Evolutionary conservation across 2,329 filamentous ascomycete species (phyloP), one percentile per base, ranked within the genome.

Genomic region (Trichoderma sp.): DNA sequence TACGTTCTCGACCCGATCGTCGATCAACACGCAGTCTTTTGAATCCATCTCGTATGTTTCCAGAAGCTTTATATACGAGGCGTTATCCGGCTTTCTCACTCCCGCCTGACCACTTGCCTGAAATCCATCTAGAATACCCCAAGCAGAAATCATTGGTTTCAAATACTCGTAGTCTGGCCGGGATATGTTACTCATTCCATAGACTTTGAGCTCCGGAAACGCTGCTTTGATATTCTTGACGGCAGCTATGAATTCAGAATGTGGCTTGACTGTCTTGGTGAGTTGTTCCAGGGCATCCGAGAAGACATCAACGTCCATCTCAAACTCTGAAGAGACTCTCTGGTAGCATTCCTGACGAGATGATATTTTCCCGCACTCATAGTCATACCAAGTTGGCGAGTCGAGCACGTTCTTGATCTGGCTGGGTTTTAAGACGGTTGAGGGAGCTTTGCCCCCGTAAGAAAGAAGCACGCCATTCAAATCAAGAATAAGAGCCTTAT

Each of bases 171-270:
- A 65, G 19, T 65, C 52, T 5, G 52, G 31, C 16, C 35, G 16
- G 5, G 60, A 47, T 19, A 69, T 65, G 35, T 69, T 69, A 27
- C 60, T 55, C 43, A 69, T 35, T 27, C 43, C 68, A 31, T 67
- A 47, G 10, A 70, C n/a, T 4, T 60, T 49, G 5, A 70, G 35
- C 0, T 56, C 6, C 4, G 68, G 61, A 47, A 56, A 67, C 8
- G 33, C 43, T 27, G 13, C 11, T 19, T 62, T 67, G 4, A 70
- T 35, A 16, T 57, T 14, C 10, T 35, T 21, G 14, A 70, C 4
- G n/a, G 47, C 47, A 1, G 8, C n/a, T 49, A 49, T 49, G 47
- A 49, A 49, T 21, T 24, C 47, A 24, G 47, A 49, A 49, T 49
- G 47, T n/a, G 47, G 47, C 3, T 21, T 49, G 21, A 49, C 21